phyloP scores from a whole-genome alignment of 2,329 filamentous ascomycete genomes.

The Dactylella cylindrospora region DNA sequence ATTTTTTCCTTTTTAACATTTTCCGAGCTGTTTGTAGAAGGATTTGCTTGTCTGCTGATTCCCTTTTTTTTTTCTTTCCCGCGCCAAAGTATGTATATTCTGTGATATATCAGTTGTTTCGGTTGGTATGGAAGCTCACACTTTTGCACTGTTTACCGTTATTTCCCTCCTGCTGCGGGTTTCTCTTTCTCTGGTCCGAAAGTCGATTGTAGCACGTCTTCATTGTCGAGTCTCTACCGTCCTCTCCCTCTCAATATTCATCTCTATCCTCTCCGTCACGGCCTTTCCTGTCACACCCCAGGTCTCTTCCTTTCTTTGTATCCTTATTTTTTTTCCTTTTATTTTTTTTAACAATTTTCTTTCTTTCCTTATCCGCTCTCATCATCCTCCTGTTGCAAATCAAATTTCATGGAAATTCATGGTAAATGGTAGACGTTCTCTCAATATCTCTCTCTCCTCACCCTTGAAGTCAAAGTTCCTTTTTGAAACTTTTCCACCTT shows the following conservation, averaged over 20 bases:
- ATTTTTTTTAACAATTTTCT: no score
- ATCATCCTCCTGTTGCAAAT: no score
- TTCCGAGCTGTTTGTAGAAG: no score
- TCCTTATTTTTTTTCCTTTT: no score
- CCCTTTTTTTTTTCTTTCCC: background rate
- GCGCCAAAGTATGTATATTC: slow-evolving; percentile 43
- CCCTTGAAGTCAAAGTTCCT: no score
- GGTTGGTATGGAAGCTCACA: slow-evolving; percentile 26
- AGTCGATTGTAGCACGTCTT: background rate
- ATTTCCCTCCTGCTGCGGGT: slow-evolving; percentile 6
- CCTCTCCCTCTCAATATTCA: background rate
- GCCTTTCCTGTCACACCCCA: background rate
- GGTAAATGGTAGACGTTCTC: no score
- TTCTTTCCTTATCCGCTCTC: no score
- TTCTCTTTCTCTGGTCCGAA: slow-evolving; percentile 12
- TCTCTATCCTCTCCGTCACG: background rate
- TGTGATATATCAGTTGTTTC: slow-evolving; percentile 36
- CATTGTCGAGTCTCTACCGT: background rate
- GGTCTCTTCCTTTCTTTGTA: background rate
- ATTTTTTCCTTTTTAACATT: slow-evolving; percentile 4
- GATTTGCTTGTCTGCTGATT: no score
- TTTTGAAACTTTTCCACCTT: no score
- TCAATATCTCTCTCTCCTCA: no score
- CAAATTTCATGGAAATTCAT: no score
- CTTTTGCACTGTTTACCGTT: slow-evolving; percentile 5